Conservation (phyloP, 176 grass and related monocot species). For the Avena sativa region DNA sequence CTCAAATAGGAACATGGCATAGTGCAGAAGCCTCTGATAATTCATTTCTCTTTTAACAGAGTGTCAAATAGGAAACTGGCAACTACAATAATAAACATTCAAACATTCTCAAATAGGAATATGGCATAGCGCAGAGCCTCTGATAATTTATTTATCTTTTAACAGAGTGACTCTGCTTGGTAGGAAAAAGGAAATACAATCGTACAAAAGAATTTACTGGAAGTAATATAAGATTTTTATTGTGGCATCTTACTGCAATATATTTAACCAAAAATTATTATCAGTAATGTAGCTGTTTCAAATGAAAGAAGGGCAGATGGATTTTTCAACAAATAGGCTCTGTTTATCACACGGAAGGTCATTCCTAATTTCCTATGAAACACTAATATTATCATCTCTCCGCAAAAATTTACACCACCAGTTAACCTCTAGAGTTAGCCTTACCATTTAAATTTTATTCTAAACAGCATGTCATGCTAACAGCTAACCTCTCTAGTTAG, state of each 20-base stretch:
- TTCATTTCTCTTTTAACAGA: not conserved
- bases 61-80: not conserved
- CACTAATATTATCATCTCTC: not conserved
- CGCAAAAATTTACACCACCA: not conserved
- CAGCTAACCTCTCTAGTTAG: not conserved
- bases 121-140: not conserved
- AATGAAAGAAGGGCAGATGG: constrained; percentile 1
- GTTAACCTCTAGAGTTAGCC: not conserved
- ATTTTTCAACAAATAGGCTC: constrained; percentile 1
- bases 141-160: not conserved
- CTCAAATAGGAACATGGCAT: constrained; percentile 24
- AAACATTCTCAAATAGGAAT: constrained; percentile 27
- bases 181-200: constrained; percentile 12
- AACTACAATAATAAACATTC: not conserved
- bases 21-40: not conserved
- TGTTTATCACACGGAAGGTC: constrained; percentile 10
- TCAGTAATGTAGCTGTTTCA: not conserved
- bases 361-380: not conserved
- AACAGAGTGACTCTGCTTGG: not conserved
- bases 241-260: constrained; percentile 11
- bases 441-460: constrained; percentile 14
- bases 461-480: not conserved
- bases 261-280: not conserved
- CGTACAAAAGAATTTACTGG: not conserved
- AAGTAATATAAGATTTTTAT: not conserved